phyloP scores from a whole-genome alignment of 1,284 basidiomycete genomes.

The Ceratobasidium sp. region DNA sequence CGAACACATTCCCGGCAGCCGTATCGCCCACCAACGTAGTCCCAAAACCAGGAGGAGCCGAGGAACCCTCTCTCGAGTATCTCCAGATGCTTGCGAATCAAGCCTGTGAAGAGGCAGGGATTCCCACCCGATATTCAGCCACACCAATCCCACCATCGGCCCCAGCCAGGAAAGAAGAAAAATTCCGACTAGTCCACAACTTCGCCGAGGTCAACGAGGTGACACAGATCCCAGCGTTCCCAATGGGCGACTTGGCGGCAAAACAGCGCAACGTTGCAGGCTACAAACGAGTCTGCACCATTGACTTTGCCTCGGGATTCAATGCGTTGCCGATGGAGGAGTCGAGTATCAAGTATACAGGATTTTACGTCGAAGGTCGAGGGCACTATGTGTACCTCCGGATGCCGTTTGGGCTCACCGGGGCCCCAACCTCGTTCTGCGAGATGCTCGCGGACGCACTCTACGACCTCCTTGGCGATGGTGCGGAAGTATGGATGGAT shows the following conservation, averaged over 20 bases:
- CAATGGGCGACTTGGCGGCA: slow-evolving; percentile 50
- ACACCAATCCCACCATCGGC: neutral
- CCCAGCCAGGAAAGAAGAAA: slow-evolving; percentile 35
- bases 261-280: slow-evolving; percentile 51
- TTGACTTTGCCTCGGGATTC: slow-evolving; percentile 53
- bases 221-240: slow-evolving; percentile 51
- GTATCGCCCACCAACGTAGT: slow-evolving; percentile 49
- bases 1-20: slow-evolving; percentile 48
- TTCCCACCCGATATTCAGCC: slow-evolving; percentile 29
- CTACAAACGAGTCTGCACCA: slow-evolving; percentile 48
- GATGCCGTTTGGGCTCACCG: slow-evolving; percentile 56
- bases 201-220: slow-evolving; percentile 51
- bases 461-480: slow-evolving; percentile 54
- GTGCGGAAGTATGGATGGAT: slow-evolving; percentile 55
- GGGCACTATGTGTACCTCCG: slow-evolving; percentile 52
- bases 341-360: slow-evolving; percentile 50
- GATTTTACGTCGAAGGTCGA: slow-evolving; percentile 53
- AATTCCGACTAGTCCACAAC: slow-evolving; percentile 52
- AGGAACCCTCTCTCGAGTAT: slow-evolving; percentile 48
- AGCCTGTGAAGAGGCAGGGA: slow-evolving; percentile 47
- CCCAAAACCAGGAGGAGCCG: slow-evolving; percentile 49
- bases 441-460: slow-evolving; percentile 52
- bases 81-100: slow-evolving; percentile 49
- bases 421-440: slow-evolving; percentile 53
- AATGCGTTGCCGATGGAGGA: slow-evolving; percentile 49